Base-by-base conservation (phyloP, 768 basidiomycete species). In the Phylloporus rhodoxanthus region DNA sequence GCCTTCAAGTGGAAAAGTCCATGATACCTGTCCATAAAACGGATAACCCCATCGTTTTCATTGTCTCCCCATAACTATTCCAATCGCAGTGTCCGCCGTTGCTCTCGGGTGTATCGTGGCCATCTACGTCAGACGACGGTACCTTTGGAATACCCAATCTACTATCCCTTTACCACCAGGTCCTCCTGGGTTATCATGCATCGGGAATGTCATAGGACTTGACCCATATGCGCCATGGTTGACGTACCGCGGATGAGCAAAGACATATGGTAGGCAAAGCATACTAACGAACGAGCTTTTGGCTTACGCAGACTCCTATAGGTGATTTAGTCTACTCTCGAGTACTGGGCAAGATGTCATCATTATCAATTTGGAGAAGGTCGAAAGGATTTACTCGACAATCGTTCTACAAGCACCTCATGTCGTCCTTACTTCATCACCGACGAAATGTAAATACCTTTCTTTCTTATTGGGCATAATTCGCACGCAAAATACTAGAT, bases 331-430 rank as follows among this genome's bases (percentile, higher is more conserved):
- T 56, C 19, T 36, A 54, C 28, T 14, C 32, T 20, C 44, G 37
- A 20, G 25, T 49, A 1, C 3, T 55, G 6, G 41, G 53, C 13
- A 42, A 43, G 48, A 49, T 8, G 17, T 55, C 28, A 45, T 55
- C 33, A 38, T 55, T 21, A n/a, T 56, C 21, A 50, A 51, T 15
- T 45, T 33, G 10, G 44, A 45, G 10, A 45, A 36, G 23, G 9
- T 36, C 15, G 55, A 13, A 57, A 20, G 37, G 55, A 57, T 14
- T 14, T 57, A 13, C 47, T 57, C 8, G 76, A 79, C 26, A 61
- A 61, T 17, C 70, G 73, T 5, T 73, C 75, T 9, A 55, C 51
- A 15, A 70, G 75, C 21, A 75, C 78, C 52, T 77, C 78, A 5
- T 75, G 75, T 55, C 72, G 79, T 11, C 79, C 79, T 2, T 47